Evolutionary conservation across 2,329 filamentous ascomycete species (phyloP), one percentile per base, ranked within the genome.

Genomic region (Bipolaris bicolor): DNA sequence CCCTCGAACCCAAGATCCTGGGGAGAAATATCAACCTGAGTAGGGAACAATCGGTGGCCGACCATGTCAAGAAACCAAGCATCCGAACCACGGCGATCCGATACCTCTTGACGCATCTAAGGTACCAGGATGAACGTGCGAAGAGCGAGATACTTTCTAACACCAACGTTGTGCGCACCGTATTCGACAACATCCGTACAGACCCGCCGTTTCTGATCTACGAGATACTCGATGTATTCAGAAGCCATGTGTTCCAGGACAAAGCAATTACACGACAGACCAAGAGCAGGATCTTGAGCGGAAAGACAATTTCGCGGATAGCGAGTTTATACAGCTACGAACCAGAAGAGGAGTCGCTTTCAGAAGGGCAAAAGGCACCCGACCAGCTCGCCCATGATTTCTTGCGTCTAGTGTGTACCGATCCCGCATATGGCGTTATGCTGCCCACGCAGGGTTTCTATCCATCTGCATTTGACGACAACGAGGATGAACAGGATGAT

Each of bases 131-230:
- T 61, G 81, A 88, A 5, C 86, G 90, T 59, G 88, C 89, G 13
- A 96, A 96, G 76, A 87, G 84, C 58, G 93, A 97, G 68, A 84
- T 99, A 5, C 79, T 99, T 34, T 89, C 88, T 34, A 91, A 96
- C 70, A 84, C 86, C 61, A 80, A 89, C 60, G 79, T 92, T 16
- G 83, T 90, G 26, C 83, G 85, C 51, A 84, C 87, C 26, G 79
- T 97, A 31, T 90, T 95, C 46, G 90, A 90, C 66, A 85, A 90
- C 69, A 82, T 98, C 39, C 86, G 86, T 61, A 88, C 88, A 51
- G 95, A 98, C 68, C 87, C 91, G 0, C 85, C 91, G 0, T 86
- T 88, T 46, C 79, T 96, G 50, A 84, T 96, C 16, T 76, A 86
- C 37, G 91, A 97, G 62, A 87, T 95, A 29, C 78, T 99, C 22